Evolutionary conservation across 306 rosid genomes (phyloP).

Genomic region (Ceratonia siliqua): DNA sequence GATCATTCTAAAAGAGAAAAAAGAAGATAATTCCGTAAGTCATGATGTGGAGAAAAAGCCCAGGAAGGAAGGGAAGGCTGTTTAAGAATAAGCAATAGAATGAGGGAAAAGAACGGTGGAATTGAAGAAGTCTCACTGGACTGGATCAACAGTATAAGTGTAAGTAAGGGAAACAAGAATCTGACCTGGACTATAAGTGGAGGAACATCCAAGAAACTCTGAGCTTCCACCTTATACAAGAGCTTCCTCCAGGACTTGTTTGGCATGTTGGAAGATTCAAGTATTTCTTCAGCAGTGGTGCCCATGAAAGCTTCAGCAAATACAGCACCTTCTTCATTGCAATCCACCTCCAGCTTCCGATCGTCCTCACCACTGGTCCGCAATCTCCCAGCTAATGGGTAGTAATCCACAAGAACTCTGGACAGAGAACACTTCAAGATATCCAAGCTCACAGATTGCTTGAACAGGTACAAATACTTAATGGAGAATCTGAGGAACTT

Average conservation of each 20-base stretch:
- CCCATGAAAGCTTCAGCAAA: conserved; percentile 84
- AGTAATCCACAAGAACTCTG: conserved; percentile 66
- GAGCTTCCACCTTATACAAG: conserved; percentile 58
- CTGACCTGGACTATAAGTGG: conserved; percentile 85
- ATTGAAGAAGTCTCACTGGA: not conserved
- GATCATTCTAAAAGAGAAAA: no score
- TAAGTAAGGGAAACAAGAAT: not conserved
- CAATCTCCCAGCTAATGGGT: conserved; percentile 87
- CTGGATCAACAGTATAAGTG: not conserved
- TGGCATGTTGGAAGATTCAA: conserved; percentile 50
- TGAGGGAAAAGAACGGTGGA: no score
- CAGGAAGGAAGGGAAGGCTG: no score
- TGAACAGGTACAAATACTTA: conserved; percentile 69
- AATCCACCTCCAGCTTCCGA: conserved; percentile 73
- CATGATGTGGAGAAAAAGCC: no score
- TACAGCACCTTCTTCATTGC: conserved; percentile 81
- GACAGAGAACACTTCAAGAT: conserved; percentile 60
- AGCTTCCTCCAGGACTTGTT: conserved; percentile 81
- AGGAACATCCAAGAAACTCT: conserved; percentile 72
- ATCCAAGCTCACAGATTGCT: conserved; percentile 48
- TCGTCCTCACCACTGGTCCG: conserved; percentile 40
- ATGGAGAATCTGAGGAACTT: conserved; percentile 80
- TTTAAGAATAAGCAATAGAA: no score
- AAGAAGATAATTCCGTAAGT: no score
- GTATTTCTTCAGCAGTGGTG: conserved; percentile 53